phyloP scores from a whole-genome alignment of 768 basidiomycete genomes.

The Rubroboletus satanas region DNA sequence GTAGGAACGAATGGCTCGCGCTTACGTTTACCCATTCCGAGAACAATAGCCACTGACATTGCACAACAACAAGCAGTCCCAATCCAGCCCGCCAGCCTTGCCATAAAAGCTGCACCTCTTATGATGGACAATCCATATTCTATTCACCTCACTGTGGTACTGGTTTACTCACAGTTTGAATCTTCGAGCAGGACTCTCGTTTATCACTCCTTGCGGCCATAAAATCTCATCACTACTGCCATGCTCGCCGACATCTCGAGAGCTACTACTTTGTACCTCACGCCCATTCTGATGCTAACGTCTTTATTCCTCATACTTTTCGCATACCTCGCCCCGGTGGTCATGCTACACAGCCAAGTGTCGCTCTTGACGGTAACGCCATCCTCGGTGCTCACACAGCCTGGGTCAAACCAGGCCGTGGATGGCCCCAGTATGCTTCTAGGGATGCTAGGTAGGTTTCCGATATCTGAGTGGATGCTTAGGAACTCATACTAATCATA shows the following conservation, averaged over 20 bases:
- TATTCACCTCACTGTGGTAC: constrained; percentile 14
- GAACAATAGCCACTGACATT: constrained; percentile 11
- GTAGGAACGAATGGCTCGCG: background rate
- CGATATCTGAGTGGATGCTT: background rate
- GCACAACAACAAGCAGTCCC: constrained; percentile 16
- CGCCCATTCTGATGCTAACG: constrained; percentile 62
- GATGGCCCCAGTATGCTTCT: constrained; percentile 71
- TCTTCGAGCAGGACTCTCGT: constrained; percentile 22
- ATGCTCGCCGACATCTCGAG: constrained; percentile 76
- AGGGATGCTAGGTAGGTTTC: constrained; percentile 59
- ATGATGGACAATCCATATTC: background rate
- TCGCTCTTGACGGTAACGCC: constrained; percentile 63
- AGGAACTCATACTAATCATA: constrained; percentile 22
- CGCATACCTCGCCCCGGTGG: constrained; percentile 61
- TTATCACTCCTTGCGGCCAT: background rate
- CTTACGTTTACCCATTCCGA: background rate
- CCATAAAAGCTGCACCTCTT: constrained; percentile 15
- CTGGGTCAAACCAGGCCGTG: constrained; percentile 31
- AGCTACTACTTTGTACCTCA: constrained; percentile 61
- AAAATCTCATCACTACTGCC: background rate
- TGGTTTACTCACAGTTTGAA: constrained; percentile 18
- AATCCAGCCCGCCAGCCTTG: background rate
- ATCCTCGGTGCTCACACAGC: constrained; percentile 40
- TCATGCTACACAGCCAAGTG: constrained; percentile 58
- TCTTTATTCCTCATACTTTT: constrained; percentile 64